These are phyloP conservation scores for Schizochytrium sp. DNA, from an alignment of 108 stramenopile genomes.

Conservation along the genomic window DNA sequence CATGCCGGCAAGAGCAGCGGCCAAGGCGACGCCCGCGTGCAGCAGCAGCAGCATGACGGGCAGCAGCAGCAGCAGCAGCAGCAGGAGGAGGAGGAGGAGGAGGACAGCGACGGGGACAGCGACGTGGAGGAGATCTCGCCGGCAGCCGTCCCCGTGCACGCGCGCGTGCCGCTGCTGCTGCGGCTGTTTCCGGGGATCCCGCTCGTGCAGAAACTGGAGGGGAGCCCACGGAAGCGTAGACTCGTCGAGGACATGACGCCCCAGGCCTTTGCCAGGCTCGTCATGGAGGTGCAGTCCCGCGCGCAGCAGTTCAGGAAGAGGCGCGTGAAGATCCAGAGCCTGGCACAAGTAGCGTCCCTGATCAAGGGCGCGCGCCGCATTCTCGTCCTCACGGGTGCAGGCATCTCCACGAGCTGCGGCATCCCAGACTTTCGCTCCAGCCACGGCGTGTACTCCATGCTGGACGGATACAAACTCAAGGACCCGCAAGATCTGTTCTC, in stretches of 20 bases:
- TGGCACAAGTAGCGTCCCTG: constrained; percentile 17
- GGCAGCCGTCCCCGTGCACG: not conserved
- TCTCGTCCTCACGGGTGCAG: constrained; percentile 86
- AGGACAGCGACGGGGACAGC: not conserved
- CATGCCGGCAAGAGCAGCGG: too few relatives aligned
- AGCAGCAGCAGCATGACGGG: not conserved
- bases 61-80: not conserved
- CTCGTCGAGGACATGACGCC: not conserved
- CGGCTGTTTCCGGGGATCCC: not conserved
- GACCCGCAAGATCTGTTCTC: constrained; percentile 40
- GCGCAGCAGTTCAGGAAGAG: not conserved
- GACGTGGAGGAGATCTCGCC: not conserved
- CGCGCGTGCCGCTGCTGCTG: not conserved
- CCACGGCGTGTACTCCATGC: constrained; percentile 78
- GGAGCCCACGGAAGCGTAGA: not conserved
- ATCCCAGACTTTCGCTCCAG: constrained; percentile 95
- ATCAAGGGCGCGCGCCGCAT: constrained; percentile 23
- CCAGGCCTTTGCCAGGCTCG: not conserved
- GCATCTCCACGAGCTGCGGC: constrained; percentile 74
- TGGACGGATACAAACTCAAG: constrained; percentile 42
- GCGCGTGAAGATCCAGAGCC: not conserved
- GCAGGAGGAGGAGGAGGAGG: not conserved
- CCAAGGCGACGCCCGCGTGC: not conserved
- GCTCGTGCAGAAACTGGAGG: not conserved
- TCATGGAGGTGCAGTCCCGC: not conserved